Evolutionary conservation across 2,329 filamentous ascomycete genomes (phyloP).

Genomic region (Lecanicillium sp.): DNA sequence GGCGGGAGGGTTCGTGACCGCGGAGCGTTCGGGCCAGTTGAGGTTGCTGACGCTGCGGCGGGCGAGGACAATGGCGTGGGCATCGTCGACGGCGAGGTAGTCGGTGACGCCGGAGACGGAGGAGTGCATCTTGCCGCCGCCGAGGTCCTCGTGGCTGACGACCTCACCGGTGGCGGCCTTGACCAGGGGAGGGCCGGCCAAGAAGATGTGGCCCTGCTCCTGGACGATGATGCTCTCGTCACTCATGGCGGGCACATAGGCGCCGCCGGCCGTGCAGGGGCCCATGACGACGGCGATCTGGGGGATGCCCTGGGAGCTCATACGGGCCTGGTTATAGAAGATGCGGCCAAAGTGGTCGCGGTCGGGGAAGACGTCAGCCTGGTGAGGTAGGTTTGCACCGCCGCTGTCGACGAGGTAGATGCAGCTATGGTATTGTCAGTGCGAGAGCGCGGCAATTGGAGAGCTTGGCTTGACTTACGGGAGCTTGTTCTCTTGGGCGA

Average conservation of each 20-base stretch:
- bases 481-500: slow-evolving; percentile 79
- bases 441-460: neutral
- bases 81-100: slow-evolving; percentile 90
- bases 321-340: slow-evolving; percentile 95
- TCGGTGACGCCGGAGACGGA: slow-evolving; percentile 90
- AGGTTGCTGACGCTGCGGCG: slow-evolving; percentile 80
- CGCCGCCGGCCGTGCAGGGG: slow-evolving; percentile 89
- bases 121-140: slow-evolving; percentile 83
- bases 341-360: slow-evolving; percentile 93
- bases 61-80: slow-evolving; percentile 81
- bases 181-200: slow-evolving; percentile 88
- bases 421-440: slow-evolving; percentile 46
- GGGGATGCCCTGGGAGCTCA: slow-evolving; percentile 83
- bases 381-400: slow-evolving; percentile 89
- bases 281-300: slow-evolving; percentile 97
- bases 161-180: slow-evolving; percentile 94
- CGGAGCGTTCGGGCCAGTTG: slow-evolving; percentile 65
- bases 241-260: slow-evolving; percentile 95
- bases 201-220: slow-evolving; percentile 94
- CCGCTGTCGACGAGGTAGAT: slow-evolving; percentile 96
- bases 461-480: slow-evolving; percentile 40
- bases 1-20: slow-evolving; percentile 30
- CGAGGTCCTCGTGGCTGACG: slow-evolving; percentile 84
- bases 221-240: slow-evolving; percentile 96
- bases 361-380: slow-evolving; percentile 94